phyloP scores from a whole-genome alignment of 2,329 filamentous ascomycete species.

The Calonectria pauciramosa region DNA sequence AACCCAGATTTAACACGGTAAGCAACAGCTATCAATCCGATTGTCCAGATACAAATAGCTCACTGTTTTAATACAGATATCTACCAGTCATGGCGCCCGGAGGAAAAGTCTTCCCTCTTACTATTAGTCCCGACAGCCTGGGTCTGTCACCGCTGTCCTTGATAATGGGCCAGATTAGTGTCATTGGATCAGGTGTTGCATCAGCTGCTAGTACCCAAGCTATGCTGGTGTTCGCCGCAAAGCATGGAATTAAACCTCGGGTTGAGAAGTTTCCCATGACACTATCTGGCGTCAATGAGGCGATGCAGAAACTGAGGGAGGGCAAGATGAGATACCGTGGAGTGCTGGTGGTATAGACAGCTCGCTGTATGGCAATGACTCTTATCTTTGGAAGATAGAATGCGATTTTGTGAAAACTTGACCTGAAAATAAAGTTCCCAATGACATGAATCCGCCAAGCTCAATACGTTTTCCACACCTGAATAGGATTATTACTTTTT shows the following conservation, averaged over 20 bases:
- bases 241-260: constrained; percentile 45
- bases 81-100: constrained; percentile 27
- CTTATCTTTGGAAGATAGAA: too few relatives aligned
- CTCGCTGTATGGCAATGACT: too few relatives aligned
- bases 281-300: constrained; percentile 50
- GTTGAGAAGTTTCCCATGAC: constrained; percentile 46
- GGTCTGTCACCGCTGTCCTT: constrained; percentile 22
- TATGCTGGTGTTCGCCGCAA: constrained; percentile 47
- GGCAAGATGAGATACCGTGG: constrained; percentile 49
- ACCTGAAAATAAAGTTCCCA: too few relatives aligned
- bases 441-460: too few relatives aligned
- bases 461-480: too few relatives aligned
- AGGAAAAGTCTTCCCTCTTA: constrained; percentile 30
- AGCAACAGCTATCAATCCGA: background rate
- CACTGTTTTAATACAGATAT: constrained; percentile 9
- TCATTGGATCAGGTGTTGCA: constrained; percentile 31
- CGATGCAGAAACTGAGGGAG: constrained; percentile 51
- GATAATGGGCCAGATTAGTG: constrained; percentile 28
- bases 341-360: constrained; percentile 41
- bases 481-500: too few relatives aligned
- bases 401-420: too few relatives aligned
- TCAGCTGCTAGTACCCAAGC: constrained; percentile 30
- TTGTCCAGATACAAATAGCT: background rate
- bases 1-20: constrained; percentile 28
- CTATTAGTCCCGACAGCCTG: constrained; percentile 25